Base-by-base conservation (phyloP, 2,329 filamentous ascomycete genomes). In the Purpureocillium lavendulum region DNA sequence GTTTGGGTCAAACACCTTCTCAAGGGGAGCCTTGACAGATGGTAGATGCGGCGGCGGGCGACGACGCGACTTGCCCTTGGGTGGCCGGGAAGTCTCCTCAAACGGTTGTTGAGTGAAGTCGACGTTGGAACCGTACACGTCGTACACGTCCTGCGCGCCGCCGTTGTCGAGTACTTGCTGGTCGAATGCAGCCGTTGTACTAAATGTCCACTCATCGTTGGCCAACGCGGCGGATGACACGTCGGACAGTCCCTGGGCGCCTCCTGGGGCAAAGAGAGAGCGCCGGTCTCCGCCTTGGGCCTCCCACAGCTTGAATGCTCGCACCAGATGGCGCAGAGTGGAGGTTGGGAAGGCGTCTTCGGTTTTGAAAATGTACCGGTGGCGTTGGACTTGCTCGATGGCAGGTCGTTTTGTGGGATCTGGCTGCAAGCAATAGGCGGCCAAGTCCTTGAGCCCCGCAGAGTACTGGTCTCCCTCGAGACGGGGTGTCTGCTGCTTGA, bases 291-390 rank as follows among this genome's bases (percentile, higher is more conserved):
- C 84, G 17, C 85, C 85, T 49, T 77, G 73, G 7, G 79, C 73
- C 57, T 89, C 84, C 85, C 85, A 90, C 15, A 80, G 55, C 53
- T 80, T 82, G 61, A 84, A 90, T 11, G 77, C 80, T 47, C 78
- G 75, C 9, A 90, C 81, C 2, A 90, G 67, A 43, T 77, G 69
- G 3, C 76, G 65, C 3, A 90, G 69, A 4, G 69, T 71, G 0
- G 72, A 72, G 0, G 80, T 78, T 0, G 85, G 84, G 50, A 84
- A 81, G 33, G 65, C 65, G 12, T 73, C 65, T 7, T 70, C 67
- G 0, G 82, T 84, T 43, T 80, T 75, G 42, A 65, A 66, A 40
- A 89, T 73, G 54, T 84, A 88, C 0, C 71, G 71, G 52, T 89
- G 84, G 33, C 75, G 70, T 45, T 88, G 73, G 8, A 89, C 75